Evolutionary conservation across 1,284 basidiomycete species (phyloP).

Genomic region (Xerocomus nothofagi): DNA sequence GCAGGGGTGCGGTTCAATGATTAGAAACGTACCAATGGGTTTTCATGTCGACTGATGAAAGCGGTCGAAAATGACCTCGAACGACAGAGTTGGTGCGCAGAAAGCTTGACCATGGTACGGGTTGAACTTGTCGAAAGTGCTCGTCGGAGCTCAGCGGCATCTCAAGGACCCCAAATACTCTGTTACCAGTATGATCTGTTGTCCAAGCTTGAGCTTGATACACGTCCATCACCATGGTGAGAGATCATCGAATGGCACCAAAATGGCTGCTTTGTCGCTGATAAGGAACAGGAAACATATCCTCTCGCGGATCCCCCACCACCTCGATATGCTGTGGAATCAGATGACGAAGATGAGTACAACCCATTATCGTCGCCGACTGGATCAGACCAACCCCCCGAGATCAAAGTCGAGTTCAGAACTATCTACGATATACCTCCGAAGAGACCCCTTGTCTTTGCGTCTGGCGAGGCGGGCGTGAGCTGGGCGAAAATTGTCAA

Average conservation of each 20-base stretch:
- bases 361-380: slow-evolving; percentile 39
- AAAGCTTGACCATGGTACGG: slow-evolving; percentile 12
- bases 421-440: slow-evolving; percentile 33
- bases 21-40: slow-evolving; percentile 41
- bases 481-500: slow-evolving; percentile 52
- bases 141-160: too few relatives aligned
- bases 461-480: slow-evolving; percentile 46
- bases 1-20: slow-evolving; percentile 8
- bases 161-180: slow-evolving; percentile 13
- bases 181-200: too few relatives aligned
- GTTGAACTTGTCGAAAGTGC: background rate
- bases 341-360: slow-evolving; percentile 66
- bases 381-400: slow-evolving; percentile 19
- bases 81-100: background rate
- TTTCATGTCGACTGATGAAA: slow-evolving; percentile 38
- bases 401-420: slow-evolving; percentile 40
- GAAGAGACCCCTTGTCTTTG: slow-evolving; percentile 42
- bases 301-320: slow-evolving; percentile 55
- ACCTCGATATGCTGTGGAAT: slow-evolving; percentile 62
- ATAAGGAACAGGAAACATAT: slow-evolving; percentile 47
- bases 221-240: slow-evolving; percentile 18
- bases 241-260: background rate
- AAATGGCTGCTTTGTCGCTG: background rate
- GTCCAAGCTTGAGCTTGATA: background rate
- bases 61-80: slow-evolving; percentile 22